phyloP scores from a whole-genome alignment of 257 asterid species.

The Fraxinus excelsior region DNA sequence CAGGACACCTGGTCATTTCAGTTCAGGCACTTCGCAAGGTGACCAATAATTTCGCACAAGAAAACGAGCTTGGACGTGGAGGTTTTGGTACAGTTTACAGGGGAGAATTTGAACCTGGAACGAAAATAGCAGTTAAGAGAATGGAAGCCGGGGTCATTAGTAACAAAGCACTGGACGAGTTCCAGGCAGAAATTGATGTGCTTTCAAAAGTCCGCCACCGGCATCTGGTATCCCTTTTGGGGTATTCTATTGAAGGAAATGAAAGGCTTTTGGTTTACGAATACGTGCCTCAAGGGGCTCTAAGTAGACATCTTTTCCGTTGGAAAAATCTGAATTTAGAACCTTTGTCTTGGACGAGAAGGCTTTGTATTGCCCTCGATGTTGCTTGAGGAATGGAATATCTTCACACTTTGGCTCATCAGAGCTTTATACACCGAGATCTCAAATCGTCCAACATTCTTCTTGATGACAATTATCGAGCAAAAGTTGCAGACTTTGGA shows the following conservation, averaged over 20 bases:
- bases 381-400: slow-evolving; percentile 37
- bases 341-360: slow-evolving; percentile 32
- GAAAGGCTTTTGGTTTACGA: slow-evolving; percentile 37
- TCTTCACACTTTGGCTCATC: slow-evolving; percentile 33
- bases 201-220: slow-evolving; percentile 37
- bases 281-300: slow-evolving; percentile 34
- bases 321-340: slow-evolving; percentile 14
- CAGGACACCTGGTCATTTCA: slow-evolving; percentile 20
- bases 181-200: slow-evolving; percentile 34
- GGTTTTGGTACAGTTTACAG: slow-evolving; percentile 36
- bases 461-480: slow-evolving; percentile 33
- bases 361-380: slow-evolving; percentile 37
- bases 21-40: slow-evolving; percentile 27
- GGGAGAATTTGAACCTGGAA: slow-evolving; percentile 30
- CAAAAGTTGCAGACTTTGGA: slow-evolving; percentile 40
- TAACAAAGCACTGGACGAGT: slow-evolving; percentile 30
- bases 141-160: slow-evolving; percentile 34
- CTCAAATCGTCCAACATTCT: slow-evolving; percentile 33
- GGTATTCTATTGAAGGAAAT: slow-evolving; percentile 30
- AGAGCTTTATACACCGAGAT: slow-evolving; percentile 35
- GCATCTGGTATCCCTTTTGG: slow-evolving; percentile 38
- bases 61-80: slow-evolving; percentile 30
- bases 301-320: slow-evolving; percentile 33
- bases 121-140: slow-evolving; percentile 36
- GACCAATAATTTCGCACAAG: slow-evolving; percentile 24